Percentiles rank a stretch among this genome's conserved stretches.
Evolutionary conservation across 2,329 filamentous ascomycete genomes (phyloP).

Genomic region (Didymella keratinophila): DNA sequence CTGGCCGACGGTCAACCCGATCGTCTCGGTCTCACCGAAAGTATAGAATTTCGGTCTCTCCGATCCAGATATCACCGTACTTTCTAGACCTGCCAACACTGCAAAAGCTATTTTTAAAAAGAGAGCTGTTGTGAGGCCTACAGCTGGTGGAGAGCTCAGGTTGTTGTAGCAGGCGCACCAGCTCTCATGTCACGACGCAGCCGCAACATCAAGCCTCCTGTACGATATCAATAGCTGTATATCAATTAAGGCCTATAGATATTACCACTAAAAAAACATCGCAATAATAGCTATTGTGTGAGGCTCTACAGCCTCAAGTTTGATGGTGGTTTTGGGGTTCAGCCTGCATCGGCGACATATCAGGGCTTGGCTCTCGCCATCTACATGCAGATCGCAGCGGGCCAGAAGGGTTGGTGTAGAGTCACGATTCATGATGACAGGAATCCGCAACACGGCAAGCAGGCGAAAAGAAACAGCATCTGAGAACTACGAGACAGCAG

Average conservation of each 20-base stretch:
- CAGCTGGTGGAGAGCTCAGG: background rate
- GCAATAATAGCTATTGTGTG: no score
- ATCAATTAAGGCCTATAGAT: background rate
- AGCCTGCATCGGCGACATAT: no score
- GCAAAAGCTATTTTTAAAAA: background rate
- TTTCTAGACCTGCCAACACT: background rate
- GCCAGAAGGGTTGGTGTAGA: no score
- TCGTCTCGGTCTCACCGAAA: no score
- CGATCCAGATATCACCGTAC: no score
- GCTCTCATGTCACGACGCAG: background rate
- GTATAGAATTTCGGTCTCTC: no score
- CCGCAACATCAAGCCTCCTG: background rate
- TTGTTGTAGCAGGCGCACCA: background rate
- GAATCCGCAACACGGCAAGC: slow-evolving; percentile 4
- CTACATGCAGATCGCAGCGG: no score
- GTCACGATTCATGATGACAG: slow-evolving; percentile 2
- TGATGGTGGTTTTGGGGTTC: no score
- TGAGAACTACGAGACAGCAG: background rate
- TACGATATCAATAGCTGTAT: background rate
- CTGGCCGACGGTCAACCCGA: no score
- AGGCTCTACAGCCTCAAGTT: no score
- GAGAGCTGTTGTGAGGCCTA: background rate
- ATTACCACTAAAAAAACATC: background rate
- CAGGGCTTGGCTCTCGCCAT: no score
- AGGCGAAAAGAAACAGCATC: background rate